Evolutionary conservation across 768 basidiomycete genomes (phyloP).

Genomic region (Lactifluus subvellereus): DNA sequence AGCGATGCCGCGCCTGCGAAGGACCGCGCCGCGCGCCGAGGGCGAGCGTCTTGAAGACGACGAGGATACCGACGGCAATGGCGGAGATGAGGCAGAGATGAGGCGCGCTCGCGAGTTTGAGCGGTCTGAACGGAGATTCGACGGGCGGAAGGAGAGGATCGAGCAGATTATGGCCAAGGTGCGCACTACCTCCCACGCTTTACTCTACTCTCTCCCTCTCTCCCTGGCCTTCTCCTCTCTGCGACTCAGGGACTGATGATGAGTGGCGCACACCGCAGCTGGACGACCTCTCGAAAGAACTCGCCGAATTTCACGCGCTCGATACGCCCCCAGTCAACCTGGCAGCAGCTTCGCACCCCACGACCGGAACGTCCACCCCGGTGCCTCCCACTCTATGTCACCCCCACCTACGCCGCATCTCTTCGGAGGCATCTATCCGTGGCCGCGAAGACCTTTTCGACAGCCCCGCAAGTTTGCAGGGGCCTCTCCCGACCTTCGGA

Average conservation of each 20-base stretch:
- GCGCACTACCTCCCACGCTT: slow-evolving; percentile 6
- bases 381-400: slow-evolving; percentile 25
- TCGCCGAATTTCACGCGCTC: slow-evolving; percentile 42
- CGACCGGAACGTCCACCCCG: slow-evolving; percentile 31
- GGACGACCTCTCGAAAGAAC: slow-evolving; percentile 44
- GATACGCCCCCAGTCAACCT: slow-evolving; percentile 39
- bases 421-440: background rate
- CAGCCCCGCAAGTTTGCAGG: slow-evolving; percentile 30
- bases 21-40: background rate
- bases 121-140: slow-evolving; percentile 60
- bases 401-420: slow-evolving; percentile 23
- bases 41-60: slow-evolving; percentile 18
- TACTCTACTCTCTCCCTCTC: background rate
- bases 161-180: slow-evolving; percentile 73
- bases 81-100: slow-evolving; percentile 10
- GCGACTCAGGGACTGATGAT: background rate
- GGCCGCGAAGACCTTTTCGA: slow-evolving; percentile 27
- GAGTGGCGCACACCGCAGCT: slow-evolving; percentile 37
- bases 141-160: slow-evolving; percentile 62
- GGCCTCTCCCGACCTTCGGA: slow-evolving; percentile 13
- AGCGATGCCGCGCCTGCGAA: slow-evolving; percentile 4
- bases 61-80: background rate
- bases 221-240: background rate
- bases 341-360: slow-evolving; percentile 27
- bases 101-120: slow-evolving; percentile 61